These are phyloP conservation scores for Acacia melanoxylon DNA, from an alignment of 306 rosid species.

Conservation along the genomic window DNA sequence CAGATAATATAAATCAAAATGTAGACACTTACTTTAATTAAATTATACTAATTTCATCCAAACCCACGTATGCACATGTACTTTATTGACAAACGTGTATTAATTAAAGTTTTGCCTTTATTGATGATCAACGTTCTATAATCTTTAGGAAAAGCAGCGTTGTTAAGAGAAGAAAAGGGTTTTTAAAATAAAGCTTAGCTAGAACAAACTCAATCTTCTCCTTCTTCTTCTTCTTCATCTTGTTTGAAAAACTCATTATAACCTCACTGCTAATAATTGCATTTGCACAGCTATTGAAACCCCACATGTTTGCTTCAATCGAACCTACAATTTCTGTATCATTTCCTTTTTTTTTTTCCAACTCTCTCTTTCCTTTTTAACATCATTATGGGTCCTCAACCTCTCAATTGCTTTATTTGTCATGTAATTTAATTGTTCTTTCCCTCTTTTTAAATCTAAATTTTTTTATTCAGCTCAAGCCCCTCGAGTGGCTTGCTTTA, in stretches of 20 bases:
- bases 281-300: slow-evolving; percentile 26
- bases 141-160: background rate
- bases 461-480: too few relatives aligned
- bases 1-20: background rate
- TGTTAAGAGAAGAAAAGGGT: background rate
- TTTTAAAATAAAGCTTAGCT: slow-evolving; percentile 28
- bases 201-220: slow-evolving; percentile 14
- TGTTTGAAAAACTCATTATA: slow-evolving; percentile 23
- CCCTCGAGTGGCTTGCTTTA: background rate
- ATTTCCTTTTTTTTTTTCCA: background rate
- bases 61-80: background rate
- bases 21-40: too few relatives aligned
- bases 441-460: background rate
- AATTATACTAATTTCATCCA: background rate
- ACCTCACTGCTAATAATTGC: slow-evolving; percentile 42
- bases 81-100: slow-evolving; percentile 6
- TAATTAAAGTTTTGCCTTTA: background rate
- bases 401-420: background rate
- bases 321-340: background rate
- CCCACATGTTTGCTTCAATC: slow-evolving; percentile 35
- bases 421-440: background rate
- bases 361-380: background rate
- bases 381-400: background rate
- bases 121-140: background rate
- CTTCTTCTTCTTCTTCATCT: background rate